phyloP scores from a whole-genome alignment of 139 green algal species.

The Micractinium sp. region DNA sequence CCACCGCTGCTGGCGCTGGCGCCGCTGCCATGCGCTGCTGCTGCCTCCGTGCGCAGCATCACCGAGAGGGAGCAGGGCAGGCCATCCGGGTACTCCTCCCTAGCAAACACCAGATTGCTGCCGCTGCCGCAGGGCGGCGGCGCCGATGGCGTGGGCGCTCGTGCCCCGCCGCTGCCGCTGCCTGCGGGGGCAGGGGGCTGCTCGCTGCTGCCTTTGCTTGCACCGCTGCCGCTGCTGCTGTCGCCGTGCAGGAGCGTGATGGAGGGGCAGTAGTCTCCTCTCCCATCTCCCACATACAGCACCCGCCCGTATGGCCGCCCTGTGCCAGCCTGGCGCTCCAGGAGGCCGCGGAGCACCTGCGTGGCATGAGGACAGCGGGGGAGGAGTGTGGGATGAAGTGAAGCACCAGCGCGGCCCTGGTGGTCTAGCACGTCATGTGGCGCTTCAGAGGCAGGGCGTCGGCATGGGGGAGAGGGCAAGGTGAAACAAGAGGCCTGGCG shows the following conservation, averaged over 20 bases:
- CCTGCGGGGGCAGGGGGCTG: too few relatives aligned
- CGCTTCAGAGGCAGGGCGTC: too few relatives aligned
- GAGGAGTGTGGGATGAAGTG: too few relatives aligned
- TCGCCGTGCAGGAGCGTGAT: constrained; percentile 21
- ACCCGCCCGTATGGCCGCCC: constrained; percentile 22
- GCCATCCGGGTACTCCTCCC: constrained; percentile 44
- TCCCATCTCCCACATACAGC: constrained; percentile 48
- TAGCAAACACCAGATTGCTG: constrained; percentile 29
- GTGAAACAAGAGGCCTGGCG: too few relatives aligned
- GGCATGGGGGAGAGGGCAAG: too few relatives aligned
- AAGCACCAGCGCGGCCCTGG: neutral
- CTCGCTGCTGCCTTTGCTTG: neutral
- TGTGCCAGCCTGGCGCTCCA: neutral
- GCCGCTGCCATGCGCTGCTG: neutral
- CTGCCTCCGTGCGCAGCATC: constrained; percentile 3
- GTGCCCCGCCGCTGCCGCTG: neutral
- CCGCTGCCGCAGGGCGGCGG: neutral
- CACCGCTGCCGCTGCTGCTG: neutral
- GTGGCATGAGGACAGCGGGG: neutral
- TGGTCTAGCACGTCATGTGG: neutral
- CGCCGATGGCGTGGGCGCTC: neutral
- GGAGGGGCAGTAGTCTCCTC: constrained; percentile 44
- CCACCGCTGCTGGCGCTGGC: neutral
- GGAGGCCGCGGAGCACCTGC: constrained; percentile 35
- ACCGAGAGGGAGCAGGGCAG: constrained; percentile 28